These are phyloP conservation scores for Rhododendron griersonianum DNA, from an alignment of 148 eudicot species.

Conservation along the genomic window DNA sequence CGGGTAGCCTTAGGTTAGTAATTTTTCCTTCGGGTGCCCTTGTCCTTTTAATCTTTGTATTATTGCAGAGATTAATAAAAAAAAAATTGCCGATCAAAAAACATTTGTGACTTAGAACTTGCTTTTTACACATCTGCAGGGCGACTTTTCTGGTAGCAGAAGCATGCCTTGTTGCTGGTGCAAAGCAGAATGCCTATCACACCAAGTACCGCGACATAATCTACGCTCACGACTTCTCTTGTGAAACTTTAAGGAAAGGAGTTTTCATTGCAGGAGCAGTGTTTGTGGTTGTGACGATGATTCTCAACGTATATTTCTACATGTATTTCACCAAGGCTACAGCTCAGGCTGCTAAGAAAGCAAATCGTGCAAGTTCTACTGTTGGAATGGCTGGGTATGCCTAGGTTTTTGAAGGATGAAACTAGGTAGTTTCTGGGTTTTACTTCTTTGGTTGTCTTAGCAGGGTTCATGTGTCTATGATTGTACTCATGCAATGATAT, in stretches of 20 bases:
- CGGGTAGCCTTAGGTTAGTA: too few species aligned
- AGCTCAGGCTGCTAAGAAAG: conserved; percentile 43
- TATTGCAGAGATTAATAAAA: too few species aligned
- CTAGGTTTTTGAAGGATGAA: conserved; percentile 13
- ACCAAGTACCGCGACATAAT: conserved; percentile 61
- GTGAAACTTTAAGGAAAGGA: conserved; percentile 80
- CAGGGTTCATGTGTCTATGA: not conserved
- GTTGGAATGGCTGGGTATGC: conserved; percentile 77
- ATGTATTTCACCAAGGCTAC: conserved; percentile 86
- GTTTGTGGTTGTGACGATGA: conserved; percentile 82
- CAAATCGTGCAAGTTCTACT: conserved; percentile 49
- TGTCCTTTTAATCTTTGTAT: too few species aligned
- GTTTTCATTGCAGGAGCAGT: conserved; percentile 90
- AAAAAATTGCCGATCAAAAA: too few species aligned
- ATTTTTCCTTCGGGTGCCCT: too few species aligned
- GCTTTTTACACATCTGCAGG: conserved; percentile 48
- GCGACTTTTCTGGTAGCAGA: conserved; percentile 83
- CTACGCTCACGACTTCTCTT: conserved; percentile 70
- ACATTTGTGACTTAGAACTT: not conserved
- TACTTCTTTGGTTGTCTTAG: not conserved
- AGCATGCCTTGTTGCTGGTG: conserved; percentile 89
- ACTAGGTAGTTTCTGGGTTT: not conserved
- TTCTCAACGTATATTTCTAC: conserved; percentile 81
- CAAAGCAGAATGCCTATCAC: conserved; percentile 86
- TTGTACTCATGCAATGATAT: conserved; percentile 4